phyloP scores from a whole-genome alignment of 1,139 yeast genomes.

The Candida dubliniensis region DNA sequence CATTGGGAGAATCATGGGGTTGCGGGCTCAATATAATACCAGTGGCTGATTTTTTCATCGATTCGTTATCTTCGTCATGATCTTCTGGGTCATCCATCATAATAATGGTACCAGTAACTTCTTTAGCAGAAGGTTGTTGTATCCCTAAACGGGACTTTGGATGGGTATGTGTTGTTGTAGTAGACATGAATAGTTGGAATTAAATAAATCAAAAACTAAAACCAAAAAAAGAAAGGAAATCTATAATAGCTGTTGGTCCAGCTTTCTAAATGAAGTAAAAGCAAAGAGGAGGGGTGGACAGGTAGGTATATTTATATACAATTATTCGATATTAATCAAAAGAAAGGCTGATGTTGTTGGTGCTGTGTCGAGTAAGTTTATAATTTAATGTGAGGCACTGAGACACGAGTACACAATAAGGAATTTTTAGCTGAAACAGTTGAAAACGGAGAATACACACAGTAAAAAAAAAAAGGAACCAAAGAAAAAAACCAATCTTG shows the following conservation, averaged over 20 bases:
- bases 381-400: too few species aligned
- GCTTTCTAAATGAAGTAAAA: neutral
- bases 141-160: slow-evolving; percentile 31
- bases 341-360: too few species aligned
- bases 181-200: neutral
- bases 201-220: neutral
- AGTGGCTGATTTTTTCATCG: slow-evolving; percentile 42
- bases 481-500: too few species aligned
- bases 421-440: too few species aligned
- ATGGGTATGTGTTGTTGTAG: neutral
- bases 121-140: slow-evolving; percentile 37
- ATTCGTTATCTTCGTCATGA: slow-evolving; percentile 14
- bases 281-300: neutral
- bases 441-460: too few species aligned
- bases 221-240: neutral
- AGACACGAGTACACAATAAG: too few species aligned
- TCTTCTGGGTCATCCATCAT: slow-evolving; percentile 33
- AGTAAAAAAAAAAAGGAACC: too few species aligned
- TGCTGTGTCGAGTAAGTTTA: too few species aligned
- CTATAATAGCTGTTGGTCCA: neutral
- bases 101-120: slow-evolving; percentile 49
- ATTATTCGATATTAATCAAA: neutral
- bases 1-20: slow-evolving; percentile 74
- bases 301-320: neutral
- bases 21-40: slow-evolving; percentile 71